Evolutionary conservation across 129 eudicot genomes (phyloP).

Genomic region (Sambucus nigra): DNA sequence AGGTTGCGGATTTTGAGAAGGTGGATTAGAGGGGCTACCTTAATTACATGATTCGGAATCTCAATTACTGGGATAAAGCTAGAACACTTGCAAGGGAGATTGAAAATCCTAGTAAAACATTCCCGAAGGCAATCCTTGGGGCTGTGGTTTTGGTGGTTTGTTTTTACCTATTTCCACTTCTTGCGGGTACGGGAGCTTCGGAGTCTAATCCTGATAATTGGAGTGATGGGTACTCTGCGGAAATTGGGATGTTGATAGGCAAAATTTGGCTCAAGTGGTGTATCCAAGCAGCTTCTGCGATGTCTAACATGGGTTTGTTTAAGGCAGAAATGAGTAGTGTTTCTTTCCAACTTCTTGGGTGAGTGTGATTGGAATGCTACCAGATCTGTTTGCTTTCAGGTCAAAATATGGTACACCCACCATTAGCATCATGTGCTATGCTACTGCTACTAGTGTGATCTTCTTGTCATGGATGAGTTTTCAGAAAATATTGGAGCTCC

Average conservation of each 20-base stretch:
- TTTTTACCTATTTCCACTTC: slow-evolving; percentile 38
- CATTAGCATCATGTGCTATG: slow-evolving; percentile 25
- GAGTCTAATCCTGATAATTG: slow-evolving; percentile 27
- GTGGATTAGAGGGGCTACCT: slow-evolving; percentile 4
- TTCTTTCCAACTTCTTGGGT: slow-evolving; percentile 29
- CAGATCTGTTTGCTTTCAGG: slow-evolving; percentile 22
- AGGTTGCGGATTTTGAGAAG: not conserved
- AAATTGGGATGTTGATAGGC: slow-evolving; percentile 33
- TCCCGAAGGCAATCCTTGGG: slow-evolving; percentile 7
- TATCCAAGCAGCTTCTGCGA: slow-evolving; percentile 36
- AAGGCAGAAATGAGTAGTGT: slow-evolving; percentile 41
- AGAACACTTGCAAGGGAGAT: slow-evolving; percentile 4
- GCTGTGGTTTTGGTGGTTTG: slow-evolving; percentile 26
- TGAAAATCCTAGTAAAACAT: slow-evolving; percentile 5
- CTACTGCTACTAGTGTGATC: slow-evolving; percentile 32
- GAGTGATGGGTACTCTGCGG: slow-evolving; percentile 48
- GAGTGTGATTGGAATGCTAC: slow-evolving; percentile 35
- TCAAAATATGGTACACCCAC: slow-evolving; percentile 30
- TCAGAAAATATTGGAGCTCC: slow-evolving; percentile 51
- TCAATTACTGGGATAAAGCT: slow-evolving; percentile 7
- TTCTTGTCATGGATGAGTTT: slow-evolving; percentile 35
- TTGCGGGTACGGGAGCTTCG: slow-evolving; percentile 29
- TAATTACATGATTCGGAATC: slow-evolving; percentile 1
- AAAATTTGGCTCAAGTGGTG: slow-evolving; percentile 43
- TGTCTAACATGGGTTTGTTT: slow-evolving; percentile 40